Evolutionary conservation across 2,329 filamentous ascomycete species (phyloP).

Genomic region (Aotearoamyces nothofagi): DNA sequence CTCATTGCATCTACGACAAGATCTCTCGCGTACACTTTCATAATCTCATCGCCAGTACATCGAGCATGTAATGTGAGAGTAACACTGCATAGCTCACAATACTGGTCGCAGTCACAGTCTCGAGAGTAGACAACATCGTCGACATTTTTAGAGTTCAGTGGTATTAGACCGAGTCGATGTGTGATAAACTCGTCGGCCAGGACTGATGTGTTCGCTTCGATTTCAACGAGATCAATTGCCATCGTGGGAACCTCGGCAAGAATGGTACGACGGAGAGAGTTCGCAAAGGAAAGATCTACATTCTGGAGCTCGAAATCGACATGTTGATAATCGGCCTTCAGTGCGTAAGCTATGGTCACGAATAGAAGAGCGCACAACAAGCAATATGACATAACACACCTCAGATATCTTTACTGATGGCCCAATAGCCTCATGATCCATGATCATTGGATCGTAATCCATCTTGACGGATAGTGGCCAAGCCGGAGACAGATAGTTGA

Average conservation of each 20-base stretch:
- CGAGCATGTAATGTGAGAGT: slow-evolving; percentile 72
- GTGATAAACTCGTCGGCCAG: slow-evolving; percentile 92
- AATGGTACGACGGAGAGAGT: slow-evolving; percentile 80
- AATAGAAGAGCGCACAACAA: neutral
- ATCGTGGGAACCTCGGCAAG: slow-evolving; percentile 89
- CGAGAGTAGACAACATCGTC: slow-evolving; percentile 74
- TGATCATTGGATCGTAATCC: slow-evolving; percentile 30
- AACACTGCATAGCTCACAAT: slow-evolving; percentile 85
- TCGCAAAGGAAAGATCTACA: slow-evolving; percentile 82
- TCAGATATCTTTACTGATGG: slow-evolving; percentile 30
- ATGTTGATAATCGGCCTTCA: slow-evolving; percentile 59
- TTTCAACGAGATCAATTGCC: slow-evolving; percentile 87
- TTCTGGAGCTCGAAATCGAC: slow-evolving; percentile 88
- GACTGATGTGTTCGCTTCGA: slow-evolving; percentile 88
- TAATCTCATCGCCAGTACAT: slow-evolving; percentile 72
- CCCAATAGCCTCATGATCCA: slow-evolving; percentile 27
- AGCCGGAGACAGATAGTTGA: neutral
- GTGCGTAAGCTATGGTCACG: neutral
- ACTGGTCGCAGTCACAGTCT: slow-evolving; percentile 92
- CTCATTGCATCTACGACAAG: slow-evolving; percentile 57
- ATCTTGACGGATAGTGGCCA: slow-evolving; percentile 20
- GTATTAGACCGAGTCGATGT: slow-evolving; percentile 81
- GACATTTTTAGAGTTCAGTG: slow-evolving; percentile 71
- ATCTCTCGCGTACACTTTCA: slow-evolving; percentile 90
- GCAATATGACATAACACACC: slow-evolving; percentile 17